phyloP scores from a whole-genome alignment of 208 protist genomes.

The Crithidia sp. region DNA sequence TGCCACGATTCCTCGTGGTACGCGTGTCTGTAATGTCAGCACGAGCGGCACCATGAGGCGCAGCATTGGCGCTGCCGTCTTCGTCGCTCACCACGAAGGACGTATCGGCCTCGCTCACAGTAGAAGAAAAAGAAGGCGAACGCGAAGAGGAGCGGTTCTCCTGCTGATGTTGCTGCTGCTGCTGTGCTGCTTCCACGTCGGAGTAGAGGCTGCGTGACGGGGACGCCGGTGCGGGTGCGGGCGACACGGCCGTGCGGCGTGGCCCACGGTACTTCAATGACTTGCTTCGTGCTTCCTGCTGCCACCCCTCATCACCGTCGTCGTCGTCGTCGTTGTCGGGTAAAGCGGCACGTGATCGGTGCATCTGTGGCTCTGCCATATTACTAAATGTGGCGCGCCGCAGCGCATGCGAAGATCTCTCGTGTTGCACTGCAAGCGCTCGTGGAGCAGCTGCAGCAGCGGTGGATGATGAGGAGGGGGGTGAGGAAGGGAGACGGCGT shows the following conservation, averaged over 20 bases:
- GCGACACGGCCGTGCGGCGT: background rate
- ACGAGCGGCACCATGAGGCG: no score
- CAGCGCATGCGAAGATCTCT: no score
- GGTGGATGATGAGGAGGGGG: background rate
- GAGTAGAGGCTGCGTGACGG: slow-evolving; percentile 45
- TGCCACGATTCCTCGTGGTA: no score
- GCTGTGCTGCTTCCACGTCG: slow-evolving; percentile 39
- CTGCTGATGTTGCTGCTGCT: background rate
- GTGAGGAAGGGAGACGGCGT: background rate
- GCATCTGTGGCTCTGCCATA: background rate
- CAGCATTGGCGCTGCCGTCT: background rate
- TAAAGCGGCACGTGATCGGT: background rate
- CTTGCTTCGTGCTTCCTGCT: background rate
- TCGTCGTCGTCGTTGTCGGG: background rate
- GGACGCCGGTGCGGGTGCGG: slow-evolving; percentile 6
- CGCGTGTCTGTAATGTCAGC: no score
- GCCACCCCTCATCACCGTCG: background rate
- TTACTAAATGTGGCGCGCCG: no score
- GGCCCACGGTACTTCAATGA: background rate
- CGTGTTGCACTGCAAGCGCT: no score
- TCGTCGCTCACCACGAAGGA: slow-evolving; percentile 9
- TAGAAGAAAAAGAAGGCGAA: background rate
- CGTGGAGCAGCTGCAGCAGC: background rate
- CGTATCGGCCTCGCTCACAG: background rate
- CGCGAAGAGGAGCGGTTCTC: no score